Base-by-base conservation (phyloP, 2,329 filamentous ascomycete genomes). In the Colletotrichum sp. region DNA sequence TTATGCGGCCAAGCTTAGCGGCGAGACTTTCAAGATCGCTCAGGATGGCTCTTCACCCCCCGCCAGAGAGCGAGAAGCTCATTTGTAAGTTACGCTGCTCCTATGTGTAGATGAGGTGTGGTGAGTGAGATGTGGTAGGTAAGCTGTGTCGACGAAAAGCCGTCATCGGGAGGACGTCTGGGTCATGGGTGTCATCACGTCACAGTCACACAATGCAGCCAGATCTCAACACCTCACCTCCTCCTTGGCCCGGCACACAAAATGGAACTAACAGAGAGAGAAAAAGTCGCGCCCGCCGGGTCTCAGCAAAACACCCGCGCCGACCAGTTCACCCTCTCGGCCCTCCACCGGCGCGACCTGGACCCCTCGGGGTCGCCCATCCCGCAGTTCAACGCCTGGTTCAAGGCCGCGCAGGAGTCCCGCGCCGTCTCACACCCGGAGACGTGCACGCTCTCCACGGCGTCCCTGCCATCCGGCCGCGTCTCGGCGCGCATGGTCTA, bases 321-420 rank as follows among this genome's bases (percentile, higher is more conserved):
- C 13, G 92, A 91, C 28, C 95, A 98, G 84, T 98, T 96, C 88
- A 92, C 90, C 66, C 85, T 84, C 70, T 91, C 91, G 80, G 88
- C 89, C 2, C 91, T 98, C 34, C 88, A 89, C 44, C 89, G 87
- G 63, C 80, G 84, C 1, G 90, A 95, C 81, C 92, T 98, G 22
- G 84, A 91, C 80, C 81, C 89, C 2, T 72, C 87, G 10, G 68
- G 57, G 26, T 90, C 90, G 71, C 97, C 97, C 1, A 92, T 96
- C 74, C 88, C 89, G 36, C 97, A 99, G 87, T 99, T 99, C 88
- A 91, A 98, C 87, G 84, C 87, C 77, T 99, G 97, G 97, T 99
- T 98, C 90, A 89, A 90, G 15, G 90, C 93, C 76, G 95, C 96
- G 1, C 91, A 93, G 77, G 82, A 82, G 52, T 71, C 75, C 32